Base-by-base conservation (phyloP, 371 early-diverging fungal genomes). In the Mortierella polycephala region DNA sequence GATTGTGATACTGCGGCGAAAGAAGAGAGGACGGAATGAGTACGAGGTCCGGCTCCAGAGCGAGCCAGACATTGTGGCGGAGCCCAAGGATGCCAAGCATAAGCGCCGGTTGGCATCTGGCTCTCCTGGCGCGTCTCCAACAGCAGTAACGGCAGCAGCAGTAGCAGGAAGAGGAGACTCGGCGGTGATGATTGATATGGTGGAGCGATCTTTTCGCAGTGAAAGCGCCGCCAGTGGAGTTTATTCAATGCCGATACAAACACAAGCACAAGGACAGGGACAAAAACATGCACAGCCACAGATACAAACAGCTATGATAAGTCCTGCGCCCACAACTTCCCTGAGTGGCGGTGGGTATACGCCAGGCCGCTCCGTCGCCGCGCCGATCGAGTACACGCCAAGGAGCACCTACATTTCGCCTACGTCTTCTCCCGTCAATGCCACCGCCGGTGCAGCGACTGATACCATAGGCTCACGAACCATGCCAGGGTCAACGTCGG, bases 391-490 rank as follows among this genome's bases (percentile, higher is more conserved):
- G 13, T 60, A 60, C 30, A 60, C 60, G 14, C 62, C 52, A 16
- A 52, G 40, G 16, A 61, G 62, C 37, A 61, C 62, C 62, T 49
- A 61, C 30, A 51, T 51, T 18, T 13, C 41, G 9, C 47, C n/a
- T 50, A 37, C 57, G 18, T 44, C 57, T n/a, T 42, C 42, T 23
- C 14, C 12, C 42, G 57, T 42, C 46, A n/a, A 54, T 18, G 58
- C 16, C 37, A 12, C 49, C 41, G 14, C 41, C 49, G 11, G 6
- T 13, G 37, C 49, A 46, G 7, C 37, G 23, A 7, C 49, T 11
- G 16, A 10, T 18, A 52, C 20, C 10, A 10, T 16, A 52, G 21
- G 10, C 53, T 20, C 30, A 30, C 30, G 30, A 30, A 30, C 30
- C 30, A 30, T 30, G 30, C 4, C 30, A 30, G 30, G 30, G 30